phyloP scores from a whole-genome alignment of 768 basidiomycete genomes.

The Mycena floridula region DNA sequence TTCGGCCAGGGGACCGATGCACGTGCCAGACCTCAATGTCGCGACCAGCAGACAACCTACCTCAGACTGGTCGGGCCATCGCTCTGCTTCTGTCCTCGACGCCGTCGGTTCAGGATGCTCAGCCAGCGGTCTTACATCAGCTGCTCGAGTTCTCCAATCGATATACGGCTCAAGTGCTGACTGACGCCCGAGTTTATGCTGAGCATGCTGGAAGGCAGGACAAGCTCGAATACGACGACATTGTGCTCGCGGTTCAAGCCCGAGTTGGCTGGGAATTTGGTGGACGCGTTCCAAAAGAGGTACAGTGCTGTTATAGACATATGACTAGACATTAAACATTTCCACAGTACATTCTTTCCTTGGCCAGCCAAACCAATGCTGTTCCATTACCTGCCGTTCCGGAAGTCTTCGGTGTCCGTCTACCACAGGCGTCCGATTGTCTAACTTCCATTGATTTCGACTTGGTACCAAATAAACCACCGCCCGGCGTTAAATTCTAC shows the following conservation, averaged over 20 bases:
- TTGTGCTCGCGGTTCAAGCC: constrained; percentile 77
- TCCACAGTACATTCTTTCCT: constrained; percentile 64
- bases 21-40: constrained; percentile 25
- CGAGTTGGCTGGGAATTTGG: constrained; percentile 92
- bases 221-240: constrained; percentile 80
- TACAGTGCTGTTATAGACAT: constrained; percentile 21
- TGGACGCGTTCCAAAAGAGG: constrained; percentile 85
- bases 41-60: constrained; percentile 58
- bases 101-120: constrained; percentile 79
- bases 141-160: constrained; percentile 83
- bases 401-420: constrained; percentile 80
- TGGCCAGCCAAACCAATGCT: constrained; percentile 80
- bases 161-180: constrained; percentile 77
- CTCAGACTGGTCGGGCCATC: constrained; percentile 81
- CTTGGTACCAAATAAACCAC: constrained; percentile 78
- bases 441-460: constrained; percentile 82
- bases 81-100: constrained; percentile 80
- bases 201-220: constrained; percentile 77
- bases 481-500: constrained; percentile 67
- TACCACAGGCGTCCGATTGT: constrained; percentile 67
- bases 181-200: constrained; percentile 82
- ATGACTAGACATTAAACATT: constrained; percentile 2
- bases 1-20: constrained; percentile 1
- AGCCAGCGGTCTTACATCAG: constrained; percentile 82
- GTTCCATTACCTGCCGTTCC: constrained; percentile 78